A percentile compares a stretch with the other conserved stretches of the same genome.
Evolutionary conservation across 495 filamentous ascomycete genomes (phyloP).

Genomic region (Daldinia concentrica): DNA sequence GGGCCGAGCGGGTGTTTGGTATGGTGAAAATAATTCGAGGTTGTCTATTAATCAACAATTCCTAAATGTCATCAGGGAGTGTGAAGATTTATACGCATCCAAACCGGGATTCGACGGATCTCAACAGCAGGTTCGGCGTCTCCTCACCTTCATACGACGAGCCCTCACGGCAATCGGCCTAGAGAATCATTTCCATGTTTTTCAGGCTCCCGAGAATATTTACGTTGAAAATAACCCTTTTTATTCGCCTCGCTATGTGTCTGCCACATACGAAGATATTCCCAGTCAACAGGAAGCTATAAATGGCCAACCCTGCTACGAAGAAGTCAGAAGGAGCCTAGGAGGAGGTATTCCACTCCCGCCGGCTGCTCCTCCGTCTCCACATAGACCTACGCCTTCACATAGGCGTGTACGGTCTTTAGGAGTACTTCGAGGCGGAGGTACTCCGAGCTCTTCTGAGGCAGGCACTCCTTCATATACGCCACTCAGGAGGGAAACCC

Average conservation of each 20-base stretch:
- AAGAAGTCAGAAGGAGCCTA: background rate
- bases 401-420: too few species aligned
- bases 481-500: background rate
- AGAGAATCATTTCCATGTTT: background rate
- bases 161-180: background rate
- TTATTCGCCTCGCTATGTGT: background rate
- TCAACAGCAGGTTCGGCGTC: background rate
- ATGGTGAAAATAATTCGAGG: background rate
- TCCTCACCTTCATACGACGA: background rate
- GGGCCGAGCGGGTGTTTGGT: background rate
- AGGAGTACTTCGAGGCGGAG: constrained; percentile 4
- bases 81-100: background rate
- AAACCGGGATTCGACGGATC: background rate
- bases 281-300: background rate
- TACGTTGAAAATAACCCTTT: fast-evolving
- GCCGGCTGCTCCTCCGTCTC: too few species aligned
- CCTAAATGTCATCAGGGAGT: background rate
- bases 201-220: background rate
- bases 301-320: background rate
- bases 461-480: background rate
- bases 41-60: background rate
- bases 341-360: background rate
- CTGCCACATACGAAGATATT: background rate
- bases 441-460: background rate
- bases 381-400: too few species aligned